Conservation (phyloP, 495 filamentous ascomycete genomes). For the Pyrenula massariospora region DNA sequence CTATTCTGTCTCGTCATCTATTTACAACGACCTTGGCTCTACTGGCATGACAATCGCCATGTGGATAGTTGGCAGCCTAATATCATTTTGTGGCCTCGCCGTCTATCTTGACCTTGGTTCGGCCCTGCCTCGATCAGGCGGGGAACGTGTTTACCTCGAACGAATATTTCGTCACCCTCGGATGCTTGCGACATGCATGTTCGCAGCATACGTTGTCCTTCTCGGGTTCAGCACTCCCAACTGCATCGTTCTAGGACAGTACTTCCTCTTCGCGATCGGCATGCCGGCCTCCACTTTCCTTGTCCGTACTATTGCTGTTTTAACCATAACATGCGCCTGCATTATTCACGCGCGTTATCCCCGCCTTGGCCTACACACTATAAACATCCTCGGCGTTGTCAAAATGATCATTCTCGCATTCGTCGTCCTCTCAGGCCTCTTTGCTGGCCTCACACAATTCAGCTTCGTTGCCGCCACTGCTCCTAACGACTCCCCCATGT, state of each 20-base stretch:
- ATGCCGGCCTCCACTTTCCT: conserved; percentile 52
- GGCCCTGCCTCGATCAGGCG: conserved; percentile 44
- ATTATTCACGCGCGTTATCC: conserved; percentile 46
- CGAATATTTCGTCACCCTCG: conserved; percentile 51
- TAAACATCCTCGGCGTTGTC: conserved; percentile 53
- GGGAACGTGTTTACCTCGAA: conserved; percentile 63
- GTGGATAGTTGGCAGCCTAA: conserved; percentile 39
- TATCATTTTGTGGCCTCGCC: conserved; percentile 35
- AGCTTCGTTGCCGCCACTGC: conserved; percentile 12
- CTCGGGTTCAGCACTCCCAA: conserved; percentile 48
- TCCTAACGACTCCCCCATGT: conserved; percentile 19
- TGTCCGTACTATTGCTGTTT: conserved; percentile 54
- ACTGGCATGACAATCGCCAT: conserved; percentile 41
- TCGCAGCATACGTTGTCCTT: conserved; percentile 45
- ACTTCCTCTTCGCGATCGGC: conserved; percentile 53
- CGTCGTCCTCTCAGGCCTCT: conserved; percentile 54
- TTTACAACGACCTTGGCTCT: conserved; percentile 31
- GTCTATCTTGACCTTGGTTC: conserved; percentile 46
- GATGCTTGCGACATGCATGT: conserved; percentile 53
- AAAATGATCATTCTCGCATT: conserved; percentile 57
- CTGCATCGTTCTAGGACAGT: conserved; percentile 57
- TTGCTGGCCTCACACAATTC: conserved; percentile 40
- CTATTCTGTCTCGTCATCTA: conserved; percentile 30
- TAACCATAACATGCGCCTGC: conserved; percentile 52
- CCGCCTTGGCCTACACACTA: conserved; percentile 58